Percentiles rank a stretch among this genome's conserved stretches.
Evolutionary conservation across 345 rosid species (phyloP).

Genomic region (Gynandropsis gynandra): DNA sequence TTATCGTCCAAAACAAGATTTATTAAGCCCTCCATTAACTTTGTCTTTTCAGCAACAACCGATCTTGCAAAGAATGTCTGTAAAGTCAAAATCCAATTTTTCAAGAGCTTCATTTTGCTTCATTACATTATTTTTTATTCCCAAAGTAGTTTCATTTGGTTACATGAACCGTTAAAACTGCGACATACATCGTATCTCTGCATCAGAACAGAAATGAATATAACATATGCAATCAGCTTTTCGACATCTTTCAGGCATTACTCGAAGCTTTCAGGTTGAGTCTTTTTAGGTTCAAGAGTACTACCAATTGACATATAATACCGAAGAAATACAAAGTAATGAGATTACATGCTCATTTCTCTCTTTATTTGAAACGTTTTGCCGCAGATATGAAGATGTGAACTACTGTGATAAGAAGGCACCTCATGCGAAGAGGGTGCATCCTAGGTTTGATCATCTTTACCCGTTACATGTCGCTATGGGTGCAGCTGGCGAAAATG

Average conservation of each 20-base stretch:
- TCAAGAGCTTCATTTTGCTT: too few relatives aligned
- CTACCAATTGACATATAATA: neutral
- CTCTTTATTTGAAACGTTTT: neutral
- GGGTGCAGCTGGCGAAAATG: constrained; percentile 71
- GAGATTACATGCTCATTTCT: neutral
- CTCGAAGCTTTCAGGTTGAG: neutral
- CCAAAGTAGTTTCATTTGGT: too few relatives aligned
- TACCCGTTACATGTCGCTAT: constrained; percentile 85
- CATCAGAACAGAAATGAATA: too few relatives aligned
- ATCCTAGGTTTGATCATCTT: constrained; percentile 86
- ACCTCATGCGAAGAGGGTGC: constrained; percentile 67
- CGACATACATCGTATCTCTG: too few relatives aligned
- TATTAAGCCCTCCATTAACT: too few relatives aligned
- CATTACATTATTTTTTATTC: too few relatives aligned
- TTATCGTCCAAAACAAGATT: too few relatives aligned
- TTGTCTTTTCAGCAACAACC: too few relatives aligned
- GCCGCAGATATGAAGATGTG: constrained; percentile 64
- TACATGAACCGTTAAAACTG: too few relatives aligned
- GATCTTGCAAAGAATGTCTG: too few relatives aligned
- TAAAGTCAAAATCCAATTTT: too few relatives aligned
- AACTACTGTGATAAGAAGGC: constrained; percentile 59
- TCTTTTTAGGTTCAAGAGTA: neutral
- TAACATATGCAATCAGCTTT: too few relatives aligned
- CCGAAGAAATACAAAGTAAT: neutral
- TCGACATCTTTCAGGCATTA: neutral